Evolutionary conservation across 176 grass and related monocot species (phyloP).

Genomic region (Aegilops bicornis): DNA sequence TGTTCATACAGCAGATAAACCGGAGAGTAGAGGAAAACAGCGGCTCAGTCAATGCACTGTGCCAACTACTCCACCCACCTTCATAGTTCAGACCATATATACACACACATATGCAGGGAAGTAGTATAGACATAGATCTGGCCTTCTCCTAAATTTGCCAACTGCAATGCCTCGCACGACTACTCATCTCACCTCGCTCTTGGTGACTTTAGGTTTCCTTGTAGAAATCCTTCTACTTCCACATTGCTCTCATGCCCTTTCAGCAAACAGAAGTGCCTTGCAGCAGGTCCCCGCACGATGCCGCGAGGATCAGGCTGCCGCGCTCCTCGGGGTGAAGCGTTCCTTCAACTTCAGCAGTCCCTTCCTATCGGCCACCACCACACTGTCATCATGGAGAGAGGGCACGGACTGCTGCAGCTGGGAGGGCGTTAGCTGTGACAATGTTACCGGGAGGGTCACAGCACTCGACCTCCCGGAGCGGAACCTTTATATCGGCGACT

Average conservation of each 20-base stretch:
- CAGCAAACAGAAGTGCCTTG: not conserved
- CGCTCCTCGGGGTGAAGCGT: slow-evolving; percentile 1
- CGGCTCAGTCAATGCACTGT: too few relatives aligned
- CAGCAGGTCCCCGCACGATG: not conserved
- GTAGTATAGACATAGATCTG: too few relatives aligned
- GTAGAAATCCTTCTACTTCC: not conserved
- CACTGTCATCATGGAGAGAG: not conserved
- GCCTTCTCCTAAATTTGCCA: not conserved
- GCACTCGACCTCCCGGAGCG: not conserved
- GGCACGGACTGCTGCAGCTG: slow-evolving; percentile 3
- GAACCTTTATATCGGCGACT: not conserved
- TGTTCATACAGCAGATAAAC: too few relatives aligned
- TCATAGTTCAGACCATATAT: too few relatives aligned
- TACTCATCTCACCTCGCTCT: not conserved
- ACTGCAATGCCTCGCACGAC: too few relatives aligned
- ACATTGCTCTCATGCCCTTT: not conserved
- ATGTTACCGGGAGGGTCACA: not conserved
- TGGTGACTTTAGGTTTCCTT: not conserved
- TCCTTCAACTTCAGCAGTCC: not conserved
- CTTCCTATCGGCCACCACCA: not conserved
- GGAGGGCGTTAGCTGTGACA: not conserved
- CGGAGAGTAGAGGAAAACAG: too few relatives aligned
- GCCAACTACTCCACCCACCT: too few relatives aligned
- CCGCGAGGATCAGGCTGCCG: not conserved
- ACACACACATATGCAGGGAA: too few relatives aligned